Evolutionary conservation across 1,284 basidiomycete species (phyloP), one percentile per base, ranked within the genome.

Genomic region (Tilletiopsis washingtonensis): DNA sequence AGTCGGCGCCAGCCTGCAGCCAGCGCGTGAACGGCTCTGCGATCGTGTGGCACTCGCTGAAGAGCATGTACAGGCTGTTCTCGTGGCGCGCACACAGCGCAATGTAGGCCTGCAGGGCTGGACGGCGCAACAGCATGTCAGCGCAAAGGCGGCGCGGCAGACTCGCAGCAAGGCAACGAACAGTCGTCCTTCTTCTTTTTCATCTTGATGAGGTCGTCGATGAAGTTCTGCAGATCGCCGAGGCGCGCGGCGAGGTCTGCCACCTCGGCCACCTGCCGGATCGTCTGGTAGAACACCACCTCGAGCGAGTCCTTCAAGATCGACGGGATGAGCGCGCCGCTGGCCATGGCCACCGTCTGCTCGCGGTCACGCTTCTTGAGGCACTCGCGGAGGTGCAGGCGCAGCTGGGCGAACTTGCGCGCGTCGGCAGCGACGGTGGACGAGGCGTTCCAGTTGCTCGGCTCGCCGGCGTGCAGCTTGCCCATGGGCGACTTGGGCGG

Each of bases 251-350:
- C 56, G 20, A 71, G 53, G 47, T 73, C 62, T 21, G 62, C 53
- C 20, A 45, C 52, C 19, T 46, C 37, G 9, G 67, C 62, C 5
- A 67, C 64, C 39, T 51, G 26, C 32, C 57, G 61, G 45, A 71
- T 62, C 5, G 57, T 54, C 17, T 59, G 54, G 45, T 68, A 71
- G 27, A 71, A 69, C 25, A 73, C 62, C 4, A 58, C 57, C 29
- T 64, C 53, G 34, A 68, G 56, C 40, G 59, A 59, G 34, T 72
- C 70, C 43, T 68, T 69, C 53, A 72, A 55, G 43, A 67, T 67
- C 41, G 60, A 53, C 9, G 62, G 60, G 37, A 72, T 56, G 38
- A 69, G 43, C 26, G 56, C 59, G 23, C 67, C 61, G 46, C 59
- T 59, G 3, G 69, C 61, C 32, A 70, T 49, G 39, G 62, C 56